phyloP scores from a whole-genome alignment of 306 rosid genomes.

The Cucurbita ficifolia region DNA sequence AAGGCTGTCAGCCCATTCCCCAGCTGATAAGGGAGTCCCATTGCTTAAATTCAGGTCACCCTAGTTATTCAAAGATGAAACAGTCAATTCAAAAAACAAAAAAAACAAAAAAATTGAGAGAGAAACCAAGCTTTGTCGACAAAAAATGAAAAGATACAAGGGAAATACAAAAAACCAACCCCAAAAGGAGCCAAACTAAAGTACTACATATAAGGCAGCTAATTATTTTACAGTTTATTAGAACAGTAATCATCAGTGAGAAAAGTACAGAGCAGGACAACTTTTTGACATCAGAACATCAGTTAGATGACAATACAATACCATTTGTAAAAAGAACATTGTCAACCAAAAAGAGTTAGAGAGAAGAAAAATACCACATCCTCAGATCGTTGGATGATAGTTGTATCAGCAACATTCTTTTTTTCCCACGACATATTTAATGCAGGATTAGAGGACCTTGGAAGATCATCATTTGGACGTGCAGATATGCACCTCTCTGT shows the following conservation, averaged over 20 bases:
- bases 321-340: neutral
- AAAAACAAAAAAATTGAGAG: neutral
- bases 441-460: slow-evolving; percentile 29
- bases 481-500: slow-evolving; percentile 16
- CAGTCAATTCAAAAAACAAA: neutral
- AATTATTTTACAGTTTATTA: neutral
- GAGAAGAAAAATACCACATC: slow-evolving; percentile 43
- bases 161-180: too few relatives aligned
- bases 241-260: neutral
- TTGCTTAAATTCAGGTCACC: slow-evolving; percentile 41
- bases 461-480: slow-evolving; percentile 15
- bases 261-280: neutral
- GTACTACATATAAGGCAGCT: neutral
- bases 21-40: slow-evolving; percentile 57
- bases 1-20: slow-evolving; percentile 98
- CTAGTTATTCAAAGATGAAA: slow-evolving; percentile 17
- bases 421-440: slow-evolving; percentile 23
- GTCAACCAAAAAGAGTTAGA: neutral
- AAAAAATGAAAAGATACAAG: too few relatives aligned
- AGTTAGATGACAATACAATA: neutral
- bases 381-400: slow-evolving; percentile 25
- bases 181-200: neutral
- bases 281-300: neutral
- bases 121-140: neutral
- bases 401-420: slow-evolving; percentile 30